phyloP scores from a whole-genome alignment of 257 asterid genomes.

The Penstemon eatonii region DNA sequence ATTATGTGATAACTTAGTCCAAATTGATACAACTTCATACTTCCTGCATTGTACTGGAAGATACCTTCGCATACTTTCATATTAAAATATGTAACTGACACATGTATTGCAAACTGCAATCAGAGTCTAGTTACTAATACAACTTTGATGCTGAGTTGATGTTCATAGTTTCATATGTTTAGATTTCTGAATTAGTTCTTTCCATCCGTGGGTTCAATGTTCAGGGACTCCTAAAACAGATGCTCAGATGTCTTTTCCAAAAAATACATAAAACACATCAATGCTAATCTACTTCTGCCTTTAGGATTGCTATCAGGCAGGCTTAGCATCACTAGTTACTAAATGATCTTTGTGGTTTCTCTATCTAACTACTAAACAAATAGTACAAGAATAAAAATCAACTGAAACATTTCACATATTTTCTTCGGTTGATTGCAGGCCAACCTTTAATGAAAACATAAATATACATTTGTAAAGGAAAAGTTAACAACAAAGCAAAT shows the following conservation, averaged over 20 bases:
- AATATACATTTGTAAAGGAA: background rate
- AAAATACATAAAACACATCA: background rate
- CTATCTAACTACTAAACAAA: background rate
- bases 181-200: too few species aligned
- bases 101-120: background rate
- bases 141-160: background rate
- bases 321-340: background rate
- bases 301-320: background rate
- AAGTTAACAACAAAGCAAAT: conserved; percentile 16
- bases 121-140: background rate
- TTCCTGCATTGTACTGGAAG: background rate
- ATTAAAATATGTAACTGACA: background rate
- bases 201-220: too few species aligned
- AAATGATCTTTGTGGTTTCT: background rate
- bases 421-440: conserved; percentile 23
- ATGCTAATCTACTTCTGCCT: background rate
- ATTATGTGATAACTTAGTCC: background rate
- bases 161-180: too few species aligned
- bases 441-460: conserved; percentile 11
- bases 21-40: background rate
- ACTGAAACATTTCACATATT: background rate
- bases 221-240: background rate
- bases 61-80: background rate
- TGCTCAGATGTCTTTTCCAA: background rate
- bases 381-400: background rate